Conservation (phyloP, 805 yeast genomes). For the Ogataea siamensis region DNA sequence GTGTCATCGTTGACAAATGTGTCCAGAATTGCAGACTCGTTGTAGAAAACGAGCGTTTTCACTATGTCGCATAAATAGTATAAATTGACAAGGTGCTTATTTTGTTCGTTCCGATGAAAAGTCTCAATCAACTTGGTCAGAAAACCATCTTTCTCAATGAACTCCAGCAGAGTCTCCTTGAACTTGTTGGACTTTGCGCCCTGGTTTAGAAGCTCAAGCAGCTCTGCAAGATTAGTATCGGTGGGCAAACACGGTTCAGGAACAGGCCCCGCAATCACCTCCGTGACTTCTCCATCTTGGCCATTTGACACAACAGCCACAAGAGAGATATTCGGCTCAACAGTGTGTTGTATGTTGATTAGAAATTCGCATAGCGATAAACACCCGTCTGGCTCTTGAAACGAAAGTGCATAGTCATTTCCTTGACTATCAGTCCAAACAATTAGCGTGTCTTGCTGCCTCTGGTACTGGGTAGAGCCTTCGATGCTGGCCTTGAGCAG, state of each 20-base stretch:
- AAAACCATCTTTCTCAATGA: constrained; percentile 53
- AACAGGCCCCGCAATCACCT: constrained; percentile 78
- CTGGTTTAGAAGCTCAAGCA: constrained; percentile 57
- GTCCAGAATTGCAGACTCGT: constrained; percentile 63
- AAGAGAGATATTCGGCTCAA: constrained; percentile 65
- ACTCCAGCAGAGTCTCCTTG: constrained; percentile 56
- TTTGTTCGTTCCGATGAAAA: constrained; percentile 56
- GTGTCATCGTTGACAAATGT: constrained; percentile 51
- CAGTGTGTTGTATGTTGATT: constrained; percentile 58
- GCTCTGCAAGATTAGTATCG: constrained; percentile 47
- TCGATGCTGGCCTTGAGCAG: constrained; percentile 65
- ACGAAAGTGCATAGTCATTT: constrained; percentile 80
- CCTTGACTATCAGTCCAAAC: constrained; percentile 85
- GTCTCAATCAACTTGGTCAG: constrained; percentile 48
- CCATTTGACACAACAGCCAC: constrained; percentile 60
- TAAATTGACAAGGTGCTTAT: constrained; percentile 51
- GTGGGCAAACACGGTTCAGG: constrained; percentile 62
- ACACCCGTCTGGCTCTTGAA: constrained; percentile 92
- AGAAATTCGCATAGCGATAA: constrained; percentile 78
- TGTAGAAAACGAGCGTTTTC: constrained; percentile 67
- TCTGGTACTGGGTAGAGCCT: constrained; percentile 79
- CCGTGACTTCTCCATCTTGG: constrained; percentile 56
- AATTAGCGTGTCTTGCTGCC: constrained; percentile 90
- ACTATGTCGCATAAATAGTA: constrained; percentile 70
- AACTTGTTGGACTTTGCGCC: constrained; percentile 62